Conservation (phyloP, 208 protist species). For the Crithidia expoeki region DNA sequence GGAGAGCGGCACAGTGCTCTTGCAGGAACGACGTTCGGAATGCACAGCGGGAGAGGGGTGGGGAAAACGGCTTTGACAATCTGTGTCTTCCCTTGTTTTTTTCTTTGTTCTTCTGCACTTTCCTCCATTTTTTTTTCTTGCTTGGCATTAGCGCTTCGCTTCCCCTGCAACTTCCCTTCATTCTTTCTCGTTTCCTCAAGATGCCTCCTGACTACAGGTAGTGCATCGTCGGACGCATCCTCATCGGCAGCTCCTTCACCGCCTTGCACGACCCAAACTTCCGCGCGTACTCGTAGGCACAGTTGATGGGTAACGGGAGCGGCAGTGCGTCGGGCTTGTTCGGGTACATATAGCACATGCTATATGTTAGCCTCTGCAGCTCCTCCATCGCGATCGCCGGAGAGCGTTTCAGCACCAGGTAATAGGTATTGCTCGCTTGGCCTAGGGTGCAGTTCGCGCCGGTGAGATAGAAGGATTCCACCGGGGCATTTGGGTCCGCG, state of each 20-base stretch:
- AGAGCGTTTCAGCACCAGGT: constrained; percentile 38
- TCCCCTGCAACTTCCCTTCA: no score
- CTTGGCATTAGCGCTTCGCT: no score
- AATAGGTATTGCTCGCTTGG: constrained; percentile 52
- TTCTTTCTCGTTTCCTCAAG: no score
- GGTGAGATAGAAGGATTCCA: constrained; percentile 47
- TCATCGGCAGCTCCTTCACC: constrained; percentile 28
- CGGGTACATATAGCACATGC: constrained; percentile 66
- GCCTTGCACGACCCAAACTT: constrained; percentile 44
- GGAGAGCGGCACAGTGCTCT: no score
- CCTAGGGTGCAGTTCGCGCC: constrained; percentile 60
- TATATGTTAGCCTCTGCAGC: constrained; percentile 48
- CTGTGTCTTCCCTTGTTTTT: no score
- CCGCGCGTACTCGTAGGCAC: constrained; percentile 57
- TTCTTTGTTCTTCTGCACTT: no score
- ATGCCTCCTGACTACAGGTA: no score
- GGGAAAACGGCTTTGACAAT: no score
- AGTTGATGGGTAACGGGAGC: constrained; percentile 65
- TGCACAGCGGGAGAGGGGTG: no score
- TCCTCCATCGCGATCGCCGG: constrained; percentile 28
- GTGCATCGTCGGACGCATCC: constrained; percentile 58
- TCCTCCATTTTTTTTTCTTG: no score
- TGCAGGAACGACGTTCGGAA: no score
- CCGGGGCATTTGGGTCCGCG: constrained; percentile 17
- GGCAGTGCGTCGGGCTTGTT: constrained; percentile 71